Percentiles rank a stretch among this genome's conserved stretches.
phyloP scores from a whole-genome alignment of 352 stramenopile genomes.

The Hyaloperonospora brassicae region DNA sequence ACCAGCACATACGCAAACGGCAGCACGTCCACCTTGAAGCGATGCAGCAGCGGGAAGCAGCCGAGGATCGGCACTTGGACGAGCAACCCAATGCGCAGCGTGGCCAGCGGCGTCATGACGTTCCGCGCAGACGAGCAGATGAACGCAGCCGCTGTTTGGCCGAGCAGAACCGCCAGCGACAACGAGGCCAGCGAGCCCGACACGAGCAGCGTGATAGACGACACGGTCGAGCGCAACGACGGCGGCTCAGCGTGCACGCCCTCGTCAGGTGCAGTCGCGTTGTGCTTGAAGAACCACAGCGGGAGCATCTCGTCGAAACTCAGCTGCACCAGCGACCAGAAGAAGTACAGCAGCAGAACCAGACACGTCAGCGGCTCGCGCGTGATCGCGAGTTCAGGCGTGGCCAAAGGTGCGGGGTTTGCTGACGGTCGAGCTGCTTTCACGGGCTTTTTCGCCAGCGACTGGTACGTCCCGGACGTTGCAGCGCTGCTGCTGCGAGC shows the following conservation, averaged over 20 bases:
- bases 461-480: constrained; percentile 16
- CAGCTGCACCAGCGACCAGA: constrained; percentile 62
- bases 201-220: constrained; percentile 51
- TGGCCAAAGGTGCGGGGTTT: constrained; percentile 14
- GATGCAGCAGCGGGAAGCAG: constrained; percentile 58
- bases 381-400: constrained; percentile 53
- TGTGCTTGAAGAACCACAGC: constrained; percentile 74
- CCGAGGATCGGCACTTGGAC: constrained; percentile 66
- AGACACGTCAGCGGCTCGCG: constrained; percentile 57
- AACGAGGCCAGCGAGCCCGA: constrained; percentile 44
- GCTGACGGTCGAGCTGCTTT: constrained; percentile 16
- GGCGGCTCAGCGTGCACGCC: constrained; percentile 35
- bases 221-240: constrained; percentile 31
- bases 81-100: constrained; percentile 62
- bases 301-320: constrained; percentile 77
- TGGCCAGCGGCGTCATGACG: constrained; percentile 70
- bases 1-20: constrained; percentile 56
- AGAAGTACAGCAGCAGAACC: constrained; percentile 59
- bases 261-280: constrained; percentile 31
- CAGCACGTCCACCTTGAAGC: constrained; percentile 61
- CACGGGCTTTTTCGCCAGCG: constrained; percentile 24
- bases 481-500: constrained; percentile 18
- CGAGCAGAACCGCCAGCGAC: constrained; percentile 40
- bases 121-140: constrained; percentile 42
- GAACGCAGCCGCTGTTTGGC: constrained; percentile 42